These are phyloP conservation scores for Paramecium biaurelia DNA, from an alignment of 73 alveolate genomes.

Conservation along the genomic window DNA sequence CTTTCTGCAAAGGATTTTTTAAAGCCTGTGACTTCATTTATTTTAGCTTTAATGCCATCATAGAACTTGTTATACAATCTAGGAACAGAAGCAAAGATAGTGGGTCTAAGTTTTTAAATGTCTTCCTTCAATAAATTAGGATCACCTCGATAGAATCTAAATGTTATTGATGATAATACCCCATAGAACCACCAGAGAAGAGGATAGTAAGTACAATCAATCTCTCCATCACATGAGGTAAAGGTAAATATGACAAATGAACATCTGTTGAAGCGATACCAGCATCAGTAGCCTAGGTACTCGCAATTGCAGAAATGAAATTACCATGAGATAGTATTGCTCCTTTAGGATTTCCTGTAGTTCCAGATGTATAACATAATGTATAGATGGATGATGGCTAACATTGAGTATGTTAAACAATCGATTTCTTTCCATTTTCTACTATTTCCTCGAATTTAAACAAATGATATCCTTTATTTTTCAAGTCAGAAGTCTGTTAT, in stretches of 20 bases:
- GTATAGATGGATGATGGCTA: conserved; percentile 73
- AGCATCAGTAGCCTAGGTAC: conserved; percentile 65
- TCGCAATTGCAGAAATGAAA: conserved; percentile 66
- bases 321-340: conserved; percentile 87
- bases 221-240: conserved; percentile 95
- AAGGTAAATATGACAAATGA: conserved; percentile 89
- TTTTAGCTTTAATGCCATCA: conserved; percentile 74
- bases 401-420: neutral
- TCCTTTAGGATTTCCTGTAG: conserved; percentile 98
- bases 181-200: conserved; percentile 77
- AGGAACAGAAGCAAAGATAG: conserved; percentile 57
- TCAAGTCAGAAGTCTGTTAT: neutral
- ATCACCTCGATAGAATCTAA: conserved; percentile 84
- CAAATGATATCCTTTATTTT: conserved; percentile 22
- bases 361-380: conserved; percentile 96
- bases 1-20: conserved; percentile 73
- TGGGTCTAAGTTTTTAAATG: conserved; percentile 75
- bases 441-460: neutral
- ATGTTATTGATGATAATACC: neutral
- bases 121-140: conserved; percentile 82
- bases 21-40: conserved; percentile 74
- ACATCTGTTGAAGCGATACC: conserved; percentile 76
- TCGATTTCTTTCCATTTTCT: conserved; percentile 25
- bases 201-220: conserved; percentile 69
- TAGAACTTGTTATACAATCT: conserved; percentile 71